Percentiles rank a stretch among this genome's conserved stretches.
Evolutionary conservation across 2,329 filamentous ascomycete genomes (phyloP).

Genomic region (Aureobasidium sp.): DNA sequence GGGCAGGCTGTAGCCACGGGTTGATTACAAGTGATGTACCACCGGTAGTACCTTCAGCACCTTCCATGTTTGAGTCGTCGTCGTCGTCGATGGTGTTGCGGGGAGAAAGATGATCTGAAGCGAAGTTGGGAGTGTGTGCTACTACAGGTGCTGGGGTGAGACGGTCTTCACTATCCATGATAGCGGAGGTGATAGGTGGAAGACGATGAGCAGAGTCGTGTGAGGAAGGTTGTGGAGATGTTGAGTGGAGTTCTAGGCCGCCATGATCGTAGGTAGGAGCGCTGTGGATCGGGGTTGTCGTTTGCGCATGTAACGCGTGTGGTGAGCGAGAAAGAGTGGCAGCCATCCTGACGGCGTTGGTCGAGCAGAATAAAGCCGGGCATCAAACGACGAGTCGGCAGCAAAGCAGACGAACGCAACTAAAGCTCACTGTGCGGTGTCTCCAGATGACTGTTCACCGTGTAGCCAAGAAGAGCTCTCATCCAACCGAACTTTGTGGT

Average conservation of each 20-base stretch:
- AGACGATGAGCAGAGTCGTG: neutral
- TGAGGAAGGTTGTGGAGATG: neutral
- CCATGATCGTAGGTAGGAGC: neutral
- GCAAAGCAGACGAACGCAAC: slow-evolving; percentile 1
- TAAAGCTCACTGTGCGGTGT: neutral
- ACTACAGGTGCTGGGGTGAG: neutral
- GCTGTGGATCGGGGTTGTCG: neutral
- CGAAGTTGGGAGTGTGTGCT: neutral
- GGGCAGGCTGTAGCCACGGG: neutral
- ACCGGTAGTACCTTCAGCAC: slow-evolving; percentile 13
- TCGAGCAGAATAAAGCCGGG: neutral
- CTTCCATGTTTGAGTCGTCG: slow-evolving; percentile 19
- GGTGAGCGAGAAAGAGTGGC: slow-evolving; percentile 8
- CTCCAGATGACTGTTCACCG: slow-evolving; percentile 10
- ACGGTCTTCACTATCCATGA: neutral
- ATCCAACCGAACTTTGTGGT: slow-evolving; percentile 1
- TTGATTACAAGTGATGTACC: neutral
- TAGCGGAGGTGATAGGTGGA: neutral
- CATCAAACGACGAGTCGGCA: neutral
- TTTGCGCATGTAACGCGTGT: slow-evolving; percentile 8
- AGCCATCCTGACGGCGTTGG: neutral
- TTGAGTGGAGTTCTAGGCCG: neutral
- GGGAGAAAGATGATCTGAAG: neutral
- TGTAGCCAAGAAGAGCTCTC: neutral
- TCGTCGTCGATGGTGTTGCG: neutral